These are phyloP conservation scores for Pisolithus marmoratus DNA, from an alignment of 768 basidiomycete genomes.

Conservation along the genomic window DNA sequence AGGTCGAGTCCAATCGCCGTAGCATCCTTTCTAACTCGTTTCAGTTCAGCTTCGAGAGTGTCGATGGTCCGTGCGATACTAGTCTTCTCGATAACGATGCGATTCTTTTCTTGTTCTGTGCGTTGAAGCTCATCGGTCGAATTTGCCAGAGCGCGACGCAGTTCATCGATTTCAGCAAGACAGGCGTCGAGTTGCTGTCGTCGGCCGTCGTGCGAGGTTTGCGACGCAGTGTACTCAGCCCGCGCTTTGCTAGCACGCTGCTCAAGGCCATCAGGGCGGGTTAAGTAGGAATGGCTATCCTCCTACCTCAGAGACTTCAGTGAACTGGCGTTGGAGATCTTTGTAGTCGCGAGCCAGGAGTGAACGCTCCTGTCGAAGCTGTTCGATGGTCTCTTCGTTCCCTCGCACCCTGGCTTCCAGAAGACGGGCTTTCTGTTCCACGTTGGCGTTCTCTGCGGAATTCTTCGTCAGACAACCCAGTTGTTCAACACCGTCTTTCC, in stretches of 20 bases:
- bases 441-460: conserved; percentile 50
- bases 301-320: conserved; percentile 62
- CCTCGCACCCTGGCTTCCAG: conserved; percentile 64
- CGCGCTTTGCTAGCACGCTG: conserved; percentile 60
- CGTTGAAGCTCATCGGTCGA: conserved; percentile 59
- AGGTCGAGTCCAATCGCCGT: conserved; percentile 76
- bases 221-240: conserved; percentile 53
- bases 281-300: neutral
- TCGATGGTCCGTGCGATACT: conserved; percentile 65
- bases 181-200: conserved; percentile 71
- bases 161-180: conserved; percentile 67
- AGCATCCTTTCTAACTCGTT: conserved; percentile 69
- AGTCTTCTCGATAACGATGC: conserved; percentile 54
- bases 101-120: conserved; percentile 58
- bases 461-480: conserved; percentile 9
- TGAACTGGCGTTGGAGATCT: conserved; percentile 61
- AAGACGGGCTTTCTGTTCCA: conserved; percentile 67
- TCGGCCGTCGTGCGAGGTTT: conserved; percentile 63
- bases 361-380: conserved; percentile 72
- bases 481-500: conserved; percentile 10
- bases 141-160: conserved; percentile 59
- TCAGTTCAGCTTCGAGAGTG: conserved; percentile 65
- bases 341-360: conserved; percentile 66
- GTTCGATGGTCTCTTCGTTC: conserved; percentile 65
- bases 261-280: neutral